Base-by-base conservation (phyloP, 176 grass and related monocot genomes). In the Paspalum notatum region DNA sequence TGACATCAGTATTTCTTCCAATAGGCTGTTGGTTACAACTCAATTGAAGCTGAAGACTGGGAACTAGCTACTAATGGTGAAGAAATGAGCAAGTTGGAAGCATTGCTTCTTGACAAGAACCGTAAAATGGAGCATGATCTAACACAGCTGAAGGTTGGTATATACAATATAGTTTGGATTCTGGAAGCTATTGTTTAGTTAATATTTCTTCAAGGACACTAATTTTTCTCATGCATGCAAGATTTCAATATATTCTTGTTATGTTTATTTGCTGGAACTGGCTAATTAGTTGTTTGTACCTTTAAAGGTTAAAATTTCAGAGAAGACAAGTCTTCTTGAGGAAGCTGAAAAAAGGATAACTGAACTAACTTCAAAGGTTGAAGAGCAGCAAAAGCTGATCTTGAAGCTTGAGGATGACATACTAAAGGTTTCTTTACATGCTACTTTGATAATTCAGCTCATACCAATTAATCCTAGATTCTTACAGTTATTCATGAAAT, bases 101-200 rank as follows among this genome's bases (percentile, higher is more conserved):
- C 90, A 80, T 86, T 99, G 57, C 91, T 99, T 85, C 96, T 99
- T 59, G 92, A 99, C 68, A 99, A 99, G 86, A 99, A 99, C 72
- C 87, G 91, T 76, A 99, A 99, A 90, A 99, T 95, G 97, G 97
- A 99, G 90, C 97, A 99, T 95, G 97, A 99, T 75, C 80, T 99
- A 72, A 99, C 97, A 59, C 93, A 95, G 74, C 80, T 99, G 80
- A 99, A 99, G 97, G 96, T 99, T 78, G 60, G 45, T 21, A 32
- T 32, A 32, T 32, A 32, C 32, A 32, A 21, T 83, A 67, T 71
- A 56, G 72, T 72, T 78, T 90, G 54, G 17, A 73, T 60, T 4
- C 50, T 82, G 73, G 16, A 78, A 71, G 51, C n/a, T 72, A 48
- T 32, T 51, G 26, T 86, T 54, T 61, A 60, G n/a, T 27, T 10